Evolutionary conservation across 192 early-diverging fungal genomes (phyloP).

Genomic region (Cetraspora pellucida): DNA sequence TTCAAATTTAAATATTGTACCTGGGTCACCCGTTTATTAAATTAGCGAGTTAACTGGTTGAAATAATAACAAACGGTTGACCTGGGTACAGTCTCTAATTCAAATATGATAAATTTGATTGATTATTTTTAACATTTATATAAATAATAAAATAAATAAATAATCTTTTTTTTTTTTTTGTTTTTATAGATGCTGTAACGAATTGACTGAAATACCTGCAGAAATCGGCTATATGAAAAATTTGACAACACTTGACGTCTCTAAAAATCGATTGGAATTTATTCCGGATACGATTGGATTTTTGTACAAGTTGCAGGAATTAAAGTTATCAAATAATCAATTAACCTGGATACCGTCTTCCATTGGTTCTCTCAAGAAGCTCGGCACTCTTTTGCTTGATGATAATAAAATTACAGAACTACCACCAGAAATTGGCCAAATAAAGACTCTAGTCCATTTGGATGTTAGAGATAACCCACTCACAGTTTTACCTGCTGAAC

Average conservation of each 20-base stretch:
- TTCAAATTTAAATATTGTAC: too few relatives aligned
- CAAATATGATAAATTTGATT: too few relatives aligned
- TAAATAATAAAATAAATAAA: too few relatives aligned
- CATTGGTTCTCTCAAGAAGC: conserved; percentile 64
- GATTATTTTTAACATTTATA: too few relatives aligned
- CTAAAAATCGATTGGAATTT: conserved; percentile 61
- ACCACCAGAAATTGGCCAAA: conserved; percentile 66
- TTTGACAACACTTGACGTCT: conserved; percentile 64
- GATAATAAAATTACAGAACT: conserved; percentile 62
- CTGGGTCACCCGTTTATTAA: too few relatives aligned
- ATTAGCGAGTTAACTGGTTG: too few relatives aligned
- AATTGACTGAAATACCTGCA: conserved; percentile 66
- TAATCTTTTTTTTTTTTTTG: too few relatives aligned
- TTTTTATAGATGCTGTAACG: conserved; percentile 71
- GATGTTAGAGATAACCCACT: conserved; percentile 72
- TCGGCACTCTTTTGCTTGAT: conserved; percentile 63
- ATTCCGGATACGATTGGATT: conserved; percentile 72
- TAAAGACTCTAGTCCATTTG: conserved; percentile 63
- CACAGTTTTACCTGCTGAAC: conserved; percentile 67
- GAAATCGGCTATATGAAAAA: conserved; percentile 75
- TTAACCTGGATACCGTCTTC: conserved; percentile 64
- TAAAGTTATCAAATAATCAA: conserved; percentile 67
- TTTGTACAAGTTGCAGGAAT: conserved; percentile 65
- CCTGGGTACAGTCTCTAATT: too few relatives aligned
- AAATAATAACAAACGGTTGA: too few relatives aligned